Evolutionary conservation across 352 stramenopile species (phyloP).

Genomic region (Albugo candida): DNA sequence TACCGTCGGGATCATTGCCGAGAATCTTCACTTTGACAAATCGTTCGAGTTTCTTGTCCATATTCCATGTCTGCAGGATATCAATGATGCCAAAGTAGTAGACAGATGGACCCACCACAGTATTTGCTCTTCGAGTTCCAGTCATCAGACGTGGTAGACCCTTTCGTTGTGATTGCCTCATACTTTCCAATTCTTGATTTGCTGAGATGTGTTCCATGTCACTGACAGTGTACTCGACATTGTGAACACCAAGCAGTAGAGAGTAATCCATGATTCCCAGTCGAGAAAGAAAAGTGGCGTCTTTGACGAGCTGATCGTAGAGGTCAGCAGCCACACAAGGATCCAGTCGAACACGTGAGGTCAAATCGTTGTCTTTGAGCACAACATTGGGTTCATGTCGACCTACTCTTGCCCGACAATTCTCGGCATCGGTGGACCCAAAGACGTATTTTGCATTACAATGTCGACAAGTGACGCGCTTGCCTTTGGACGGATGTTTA

Average conservation of each 20-base stretch:
- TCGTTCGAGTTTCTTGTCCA: conserved; percentile 80
- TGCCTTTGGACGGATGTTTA: conserved; percentile 74
- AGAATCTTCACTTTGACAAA: conserved; percentile 75
- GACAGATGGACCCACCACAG: conserved; percentile 64
- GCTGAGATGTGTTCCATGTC: too few relatives aligned
- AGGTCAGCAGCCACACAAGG: conserved; percentile 54
- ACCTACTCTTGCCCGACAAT: conserved; percentile 49
- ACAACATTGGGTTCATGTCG: conserved; percentile 74
- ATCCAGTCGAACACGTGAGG: conserved; percentile 63
- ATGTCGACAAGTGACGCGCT: conserved; percentile 66
- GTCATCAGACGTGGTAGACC: conserved; percentile 8
- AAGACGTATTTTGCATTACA: conserved; percentile 81
- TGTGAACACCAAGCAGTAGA: conserved; percentile 75
- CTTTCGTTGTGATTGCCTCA: not conserved
- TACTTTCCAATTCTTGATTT: too few relatives aligned
- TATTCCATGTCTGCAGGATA: conserved; percentile 80
- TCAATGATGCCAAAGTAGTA: conserved; percentile 82
- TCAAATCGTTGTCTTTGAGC: conserved; percentile 78
- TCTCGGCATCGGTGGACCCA: conserved; percentile 54
- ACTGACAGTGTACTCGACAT: conserved; percentile 72
- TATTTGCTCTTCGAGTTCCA: conserved; percentile 63
- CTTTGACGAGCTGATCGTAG: conserved; percentile 71
- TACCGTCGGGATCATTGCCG: conserved; percentile 50
- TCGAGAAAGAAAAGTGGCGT: conserved; percentile 69
- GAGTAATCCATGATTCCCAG: conserved; percentile 86